phyloP scores from a whole-genome alignment of 306 rosid species.

The Glycine latifolia region DNA sequence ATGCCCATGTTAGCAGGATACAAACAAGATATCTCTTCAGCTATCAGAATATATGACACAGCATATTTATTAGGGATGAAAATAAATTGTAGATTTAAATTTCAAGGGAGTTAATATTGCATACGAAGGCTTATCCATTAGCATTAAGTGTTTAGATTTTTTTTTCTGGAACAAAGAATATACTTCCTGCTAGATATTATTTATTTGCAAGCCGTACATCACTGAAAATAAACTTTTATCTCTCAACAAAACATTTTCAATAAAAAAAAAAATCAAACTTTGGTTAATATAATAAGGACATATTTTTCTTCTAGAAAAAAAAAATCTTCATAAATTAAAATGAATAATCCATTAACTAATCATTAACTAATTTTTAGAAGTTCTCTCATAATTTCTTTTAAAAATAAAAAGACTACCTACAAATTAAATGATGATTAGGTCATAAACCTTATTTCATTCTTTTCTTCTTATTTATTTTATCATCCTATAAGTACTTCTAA shows the following conservation, averaged over 20 bases:
- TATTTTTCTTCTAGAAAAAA: too few relatives aligned
- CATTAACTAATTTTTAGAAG: too few relatives aligned
- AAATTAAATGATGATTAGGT: too few relatives aligned
- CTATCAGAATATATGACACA: constrained; percentile 21
- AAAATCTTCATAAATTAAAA: too few relatives aligned
- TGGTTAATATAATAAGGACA: not conserved
- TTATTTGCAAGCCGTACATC: not conserved
- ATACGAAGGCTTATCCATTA: not conserved
- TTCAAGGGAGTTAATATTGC: constrained; percentile 29
- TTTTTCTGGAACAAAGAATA: not conserved
- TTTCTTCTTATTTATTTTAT: too few relatives aligned
- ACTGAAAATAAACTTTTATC: not conserved
- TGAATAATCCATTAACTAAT: too few relatives aligned
- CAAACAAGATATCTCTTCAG: constrained; percentile 37
- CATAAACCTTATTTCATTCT: too few relatives aligned
- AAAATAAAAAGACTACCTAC: too few relatives aligned
- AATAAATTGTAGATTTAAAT: not conserved
- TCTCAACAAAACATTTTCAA: not conserved
- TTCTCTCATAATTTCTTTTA: too few relatives aligned
- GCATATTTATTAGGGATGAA: constrained; percentile 39
- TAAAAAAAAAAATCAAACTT: not conserved
- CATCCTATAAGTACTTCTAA: too few relatives aligned
- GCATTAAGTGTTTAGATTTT: not conserved
- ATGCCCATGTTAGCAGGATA: constrained; percentile 26
- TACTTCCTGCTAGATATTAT: not conserved